Evolutionary conservation across 495 filamentous ascomycete species (phyloP).

Genomic region (Trypethelium eluteriae): DNA sequence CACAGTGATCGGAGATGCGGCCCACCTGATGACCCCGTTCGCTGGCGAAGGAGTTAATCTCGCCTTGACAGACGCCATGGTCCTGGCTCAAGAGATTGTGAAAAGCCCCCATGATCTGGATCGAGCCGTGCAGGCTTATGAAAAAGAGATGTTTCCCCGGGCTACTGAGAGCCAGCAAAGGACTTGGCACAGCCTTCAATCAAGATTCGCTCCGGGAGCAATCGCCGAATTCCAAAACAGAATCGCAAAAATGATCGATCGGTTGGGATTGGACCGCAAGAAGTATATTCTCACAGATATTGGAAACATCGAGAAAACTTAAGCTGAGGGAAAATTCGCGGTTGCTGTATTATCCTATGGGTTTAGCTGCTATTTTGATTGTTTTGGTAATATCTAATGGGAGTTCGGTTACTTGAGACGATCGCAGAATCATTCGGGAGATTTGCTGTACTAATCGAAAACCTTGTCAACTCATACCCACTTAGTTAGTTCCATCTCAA

Average conservation of each 20-base stretch:
- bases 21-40: slow-evolving; percentile 54
- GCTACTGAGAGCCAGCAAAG: slow-evolving; percentile 4
- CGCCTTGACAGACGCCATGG: slow-evolving; percentile 50
- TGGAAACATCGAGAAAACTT: not conserved
- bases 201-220: not conserved
- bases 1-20: slow-evolving; percentile 55
- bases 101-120: slow-evolving; percentile 8
- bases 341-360: not conserved
- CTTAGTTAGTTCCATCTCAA: not conserved
- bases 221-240: not conserved
- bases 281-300: slow-evolving; percentile 2
- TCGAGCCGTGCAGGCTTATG: slow-evolving; percentile 5
- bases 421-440: too few relatives aligned
- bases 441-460: too few relatives aligned
- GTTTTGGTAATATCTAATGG: too few relatives aligned
- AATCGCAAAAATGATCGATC: not conserved
- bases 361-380: not conserved
- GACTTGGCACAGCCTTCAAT: slow-evolving; percentile 4
- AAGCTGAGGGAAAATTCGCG: not conserved
- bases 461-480: not conserved
- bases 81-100: slow-evolving; percentile 40
- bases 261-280: not conserved
- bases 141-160: slow-evolving; percentile 14
- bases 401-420: too few relatives aligned
- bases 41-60: slow-evolving; percentile 55